phyloP scores from a whole-genome alignment of 169 alveolate species.

The Plasmodium cynomolgi region DNA sequence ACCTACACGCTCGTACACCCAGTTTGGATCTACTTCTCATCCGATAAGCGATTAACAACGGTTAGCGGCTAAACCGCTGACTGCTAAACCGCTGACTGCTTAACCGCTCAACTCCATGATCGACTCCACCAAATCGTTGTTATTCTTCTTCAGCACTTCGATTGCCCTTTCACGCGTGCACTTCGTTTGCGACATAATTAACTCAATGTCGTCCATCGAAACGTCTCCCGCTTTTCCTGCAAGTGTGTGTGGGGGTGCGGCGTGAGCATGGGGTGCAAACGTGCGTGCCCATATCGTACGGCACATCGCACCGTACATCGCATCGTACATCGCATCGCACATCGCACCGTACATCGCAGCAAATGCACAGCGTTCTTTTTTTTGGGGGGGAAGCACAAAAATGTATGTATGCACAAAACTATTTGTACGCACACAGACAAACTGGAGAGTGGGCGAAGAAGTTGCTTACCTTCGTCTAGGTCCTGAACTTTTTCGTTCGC shows the following conservation, averaged over 20 bases:
- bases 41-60: background rate
- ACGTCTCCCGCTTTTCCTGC: conserved; percentile 82
- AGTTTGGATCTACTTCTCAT: background rate
- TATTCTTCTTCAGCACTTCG: conserved; percentile 88
- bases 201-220: conserved; percentile 85
- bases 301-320: background rate
- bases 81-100: background rate
- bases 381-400: background rate
- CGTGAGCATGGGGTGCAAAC: background rate
- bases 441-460: background rate
- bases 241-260: background rate
- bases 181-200: conserved; percentile 92
- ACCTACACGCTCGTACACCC: background rate
- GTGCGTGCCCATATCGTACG: background rate
- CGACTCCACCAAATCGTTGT: conserved; percentile 92
- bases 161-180: conserved; percentile 92
- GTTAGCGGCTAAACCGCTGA: conserved; percentile 17
- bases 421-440: background rate
- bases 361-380: background rate
- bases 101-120: conserved; percentile 86
- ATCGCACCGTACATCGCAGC: background rate
- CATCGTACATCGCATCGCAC: background rate
- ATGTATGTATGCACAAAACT: background rate
- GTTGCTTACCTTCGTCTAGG: conserved; percentile 78
- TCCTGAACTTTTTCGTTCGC: conserved; percentile 77